These are phyloP conservation scores for Scheffersomyces coipomensis DNA, from an alignment of 805 yeast species.

Conservation along the genomic window DNA sequence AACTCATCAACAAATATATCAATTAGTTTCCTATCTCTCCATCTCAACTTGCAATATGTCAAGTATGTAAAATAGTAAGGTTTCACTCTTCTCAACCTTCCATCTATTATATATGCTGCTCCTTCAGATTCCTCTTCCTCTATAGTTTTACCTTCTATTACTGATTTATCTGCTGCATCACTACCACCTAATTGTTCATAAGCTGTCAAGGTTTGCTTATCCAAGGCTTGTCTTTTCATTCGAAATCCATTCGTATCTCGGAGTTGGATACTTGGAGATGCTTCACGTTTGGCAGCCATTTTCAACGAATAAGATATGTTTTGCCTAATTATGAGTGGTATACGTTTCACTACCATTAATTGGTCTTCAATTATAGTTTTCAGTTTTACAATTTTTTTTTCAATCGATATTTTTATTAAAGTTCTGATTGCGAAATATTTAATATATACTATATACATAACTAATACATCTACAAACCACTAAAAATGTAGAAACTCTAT, in stretches of 20 bases:
- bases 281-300: constrained; percentile 2
- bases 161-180: constrained; percentile 17
- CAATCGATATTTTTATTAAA: too few species aligned
- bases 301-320: too few species aligned
- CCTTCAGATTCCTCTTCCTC: constrained; percentile 59
- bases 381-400: too few species aligned
- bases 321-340: too few species aligned
- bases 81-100: constrained; percentile 64
- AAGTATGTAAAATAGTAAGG: constrained; percentile 89
- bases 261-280: constrained; percentile 12
- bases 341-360: too few species aligned
- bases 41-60: constrained; percentile 87
- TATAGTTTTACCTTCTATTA: constrained; percentile 32
- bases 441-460: too few species aligned
- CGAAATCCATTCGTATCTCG: constrained; percentile 50
- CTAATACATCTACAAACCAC: too few species aligned
- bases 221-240: constrained; percentile 42
- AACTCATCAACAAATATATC: constrained; percentile 86
- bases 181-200: constrained; percentile 40
- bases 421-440: too few species aligned
- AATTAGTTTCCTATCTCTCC: constrained; percentile 80
- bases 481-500: too few species aligned
- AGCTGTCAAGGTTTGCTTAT: constrained; percentile 41
- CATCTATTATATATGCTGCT: constrained; percentile 55
- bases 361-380: too few species aligned